Percentiles rank a stretch among this genome's conserved stretches.
Evolutionary conservation across 495 filamentous ascomycete genomes (phyloP).

Genomic region (Podospora pseudopauciseta): DNA sequence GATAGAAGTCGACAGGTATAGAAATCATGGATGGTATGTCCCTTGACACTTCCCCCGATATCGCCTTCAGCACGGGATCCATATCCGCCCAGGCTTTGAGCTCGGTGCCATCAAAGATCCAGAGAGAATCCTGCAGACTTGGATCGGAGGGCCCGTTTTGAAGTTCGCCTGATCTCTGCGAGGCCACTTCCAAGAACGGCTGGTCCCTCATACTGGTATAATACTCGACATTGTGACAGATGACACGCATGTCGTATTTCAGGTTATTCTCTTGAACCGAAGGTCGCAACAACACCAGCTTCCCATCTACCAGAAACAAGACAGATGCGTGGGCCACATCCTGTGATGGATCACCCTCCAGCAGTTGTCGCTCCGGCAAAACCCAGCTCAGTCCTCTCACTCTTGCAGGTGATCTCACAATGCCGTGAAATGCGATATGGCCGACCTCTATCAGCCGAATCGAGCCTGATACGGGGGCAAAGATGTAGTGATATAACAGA

Average conservation of each 20-base stretch:
- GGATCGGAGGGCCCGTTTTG: constrained; percentile 37
- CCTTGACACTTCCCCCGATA: constrained; percentile 53
- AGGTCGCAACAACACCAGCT: constrained; percentile 88
- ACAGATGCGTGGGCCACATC: constrained; percentile 95
- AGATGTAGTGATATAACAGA: constrained; percentile 89
- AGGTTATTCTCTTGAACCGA: constrained; percentile 70
- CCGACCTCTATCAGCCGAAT: constrained; percentile 87
- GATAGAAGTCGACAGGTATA: constrained; percentile 82
- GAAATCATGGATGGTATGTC: constrained; percentile 63
- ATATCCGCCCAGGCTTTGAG: constrained; percentile 86
- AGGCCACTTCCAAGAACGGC: constrained; percentile 41
- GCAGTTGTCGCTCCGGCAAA: constrained; percentile 82
- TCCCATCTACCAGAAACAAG: constrained; percentile 91
- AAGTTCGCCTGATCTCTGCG: constrained; percentile 22
- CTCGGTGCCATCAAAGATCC: constrained; percentile 85
- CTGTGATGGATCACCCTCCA: constrained; percentile 89
- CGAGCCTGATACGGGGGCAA: constrained; percentile 61
- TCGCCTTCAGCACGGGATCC: constrained; percentile 73
- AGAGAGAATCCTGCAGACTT: constrained; percentile 80
- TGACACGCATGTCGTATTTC: constrained; percentile 97
- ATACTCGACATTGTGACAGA: constrained; percentile 93
- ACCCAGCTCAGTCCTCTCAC: constrained; percentile 96
- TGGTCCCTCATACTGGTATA: constrained; percentile 90
- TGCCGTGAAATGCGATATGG: constrained; percentile 94
- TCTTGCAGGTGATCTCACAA: constrained; percentile 86